Percentiles rank a stretch among this genome's conserved stretches.
Evolutionary conservation across 495 filamentous ascomycete genomes (phyloP).

Genomic region (Penicillium macrosclerotiorum): DNA sequence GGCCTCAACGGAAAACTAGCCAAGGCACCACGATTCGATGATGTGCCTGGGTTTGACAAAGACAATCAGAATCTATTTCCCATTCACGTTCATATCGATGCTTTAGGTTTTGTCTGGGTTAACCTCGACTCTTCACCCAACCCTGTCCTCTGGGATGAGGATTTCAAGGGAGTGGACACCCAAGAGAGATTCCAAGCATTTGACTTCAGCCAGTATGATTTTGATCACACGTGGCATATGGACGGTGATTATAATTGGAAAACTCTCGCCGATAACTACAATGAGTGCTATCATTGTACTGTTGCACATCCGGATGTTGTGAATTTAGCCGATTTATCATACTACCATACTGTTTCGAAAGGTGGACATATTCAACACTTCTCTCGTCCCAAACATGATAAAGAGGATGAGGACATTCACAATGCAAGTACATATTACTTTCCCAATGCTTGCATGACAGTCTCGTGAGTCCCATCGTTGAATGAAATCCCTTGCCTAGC

Average conservation of each 20-base stretch:
- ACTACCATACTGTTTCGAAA: slow-evolving; percentile 42
- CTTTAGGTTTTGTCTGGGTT: slow-evolving; percentile 50
- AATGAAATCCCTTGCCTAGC: background rate
- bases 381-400: slow-evolving; percentile 36
- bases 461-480: slow-evolving; percentile 38
- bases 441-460: slow-evolving; percentile 47
- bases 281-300: slow-evolving; percentile 53
- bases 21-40: slow-evolving; percentile 56
- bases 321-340: slow-evolving; percentile 38
- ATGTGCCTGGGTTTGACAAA: slow-evolving; percentile 53
- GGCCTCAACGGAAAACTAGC: slow-evolving; percentile 54
- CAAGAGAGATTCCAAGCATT: slow-evolving; percentile 40
- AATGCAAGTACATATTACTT: slow-evolving; percentile 49
- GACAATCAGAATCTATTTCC: slow-evolving; percentile 43
- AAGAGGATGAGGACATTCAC: slow-evolving; percentile 31
- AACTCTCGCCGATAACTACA: slow-evolving; percentile 52
- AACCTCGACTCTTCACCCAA: slow-evolving; percentile 44
- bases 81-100: slow-evolving; percentile 47
- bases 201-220: slow-evolving; percentile 48
- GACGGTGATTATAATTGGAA: slow-evolving; percentile 55
- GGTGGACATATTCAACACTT: slow-evolving; percentile 42
- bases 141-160: slow-evolving; percentile 47
- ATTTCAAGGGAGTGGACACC: slow-evolving; percentile 41
- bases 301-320: slow-evolving; percentile 48
- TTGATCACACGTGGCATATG: slow-evolving; percentile 52